Base-by-base conservation (phyloP, 805 yeast genomes). In the Kodamaea kaohsiungensis region DNA sequence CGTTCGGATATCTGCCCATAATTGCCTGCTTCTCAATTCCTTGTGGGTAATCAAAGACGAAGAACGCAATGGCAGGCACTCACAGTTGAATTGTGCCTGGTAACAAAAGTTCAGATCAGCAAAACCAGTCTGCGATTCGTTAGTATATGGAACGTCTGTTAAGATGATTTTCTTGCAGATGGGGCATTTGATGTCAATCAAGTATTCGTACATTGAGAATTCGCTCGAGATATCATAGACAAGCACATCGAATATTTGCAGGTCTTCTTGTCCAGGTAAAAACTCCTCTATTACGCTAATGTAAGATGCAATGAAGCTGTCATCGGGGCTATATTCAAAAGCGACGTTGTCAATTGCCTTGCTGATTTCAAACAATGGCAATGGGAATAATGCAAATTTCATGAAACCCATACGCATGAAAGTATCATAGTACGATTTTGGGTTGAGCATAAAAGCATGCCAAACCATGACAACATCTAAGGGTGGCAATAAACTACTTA, bases 401-500 rank as follows among this genome's bases (percentile, higher is more conserved):
- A 53, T 13, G 30, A 62, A 56, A 35, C 56, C 46, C 47, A 59
- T 61, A 16, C 63, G 54, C 4, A 43, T 51, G 30, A 57, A 56
- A 10, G 48, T 51, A 25, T 64, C 65, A 43, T 59, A 57, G 45
- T 50, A 57, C 1, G 60, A 16, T 40, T 47, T 48, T 3, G 67
- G 62, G 30, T 65, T 60, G 46, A 62, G 54, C 42, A 61, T 40
- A 43, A 64, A 62, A 1, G 65, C 56, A 47, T 65, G 62, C 69
- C 68, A 65, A 15, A 65, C 62, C 61, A 64, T 53, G 13, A 63
- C 15, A 1, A 65, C 60, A 49, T 65, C 69, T 42, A 65, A 53
- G 3, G 67, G 66, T 1, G 68, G 68, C 22, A 46, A 17, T 12
- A 46, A 9, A 16, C 37, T 19, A 13, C 37, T 30, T 12, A 30